phyloP scores from a whole-genome alignment of 768 basidiomycete genomes.

The Amanita brunnescens region DNA sequence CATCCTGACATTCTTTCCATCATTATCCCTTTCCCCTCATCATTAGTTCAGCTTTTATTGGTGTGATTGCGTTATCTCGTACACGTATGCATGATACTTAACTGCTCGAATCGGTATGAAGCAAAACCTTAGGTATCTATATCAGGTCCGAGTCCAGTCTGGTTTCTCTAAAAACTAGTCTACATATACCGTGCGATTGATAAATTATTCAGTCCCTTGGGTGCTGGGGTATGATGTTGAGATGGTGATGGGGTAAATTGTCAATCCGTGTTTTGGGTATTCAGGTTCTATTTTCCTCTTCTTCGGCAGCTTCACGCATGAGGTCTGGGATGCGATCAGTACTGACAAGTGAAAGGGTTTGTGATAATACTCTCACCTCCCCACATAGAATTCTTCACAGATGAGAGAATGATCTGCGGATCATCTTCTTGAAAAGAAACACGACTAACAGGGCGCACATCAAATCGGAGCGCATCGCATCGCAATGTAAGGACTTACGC shows the following conservation, averaged over 20 bases:
- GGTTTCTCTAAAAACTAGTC: not conserved
- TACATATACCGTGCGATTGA: not conserved
- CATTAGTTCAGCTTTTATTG: not conserved
- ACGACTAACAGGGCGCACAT: conserved; percentile 18
- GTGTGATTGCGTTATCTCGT: not conserved
- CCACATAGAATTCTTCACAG: conserved; percentile 65
- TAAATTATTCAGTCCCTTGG: not conserved
- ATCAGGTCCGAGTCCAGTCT: not conserved
- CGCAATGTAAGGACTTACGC: conserved; percentile 30
- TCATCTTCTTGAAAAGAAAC: conserved; percentile 34
- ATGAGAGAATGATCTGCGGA: conserved; percentile 41
- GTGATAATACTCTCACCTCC: conserved; percentile 39
- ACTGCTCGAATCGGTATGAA: not conserved
- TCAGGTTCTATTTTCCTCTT: conserved; percentile 15
- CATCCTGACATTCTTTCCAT: not conserved
- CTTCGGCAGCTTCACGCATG: conserved; percentile 22
- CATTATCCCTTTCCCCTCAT: not conserved
- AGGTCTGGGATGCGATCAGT: conserved; percentile 15
- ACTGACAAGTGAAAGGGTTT: not conserved
- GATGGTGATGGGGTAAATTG: not conserved
- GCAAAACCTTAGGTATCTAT: not conserved
- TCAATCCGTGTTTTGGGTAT: not conserved
- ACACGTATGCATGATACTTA: not conserved
- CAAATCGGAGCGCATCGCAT: not conserved
- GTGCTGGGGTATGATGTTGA: not conserved